These are phyloP conservation scores for Amyloporia xantha DNA, from an alignment of 768 basidiomycete species.

Conservation along the genomic window DNA sequence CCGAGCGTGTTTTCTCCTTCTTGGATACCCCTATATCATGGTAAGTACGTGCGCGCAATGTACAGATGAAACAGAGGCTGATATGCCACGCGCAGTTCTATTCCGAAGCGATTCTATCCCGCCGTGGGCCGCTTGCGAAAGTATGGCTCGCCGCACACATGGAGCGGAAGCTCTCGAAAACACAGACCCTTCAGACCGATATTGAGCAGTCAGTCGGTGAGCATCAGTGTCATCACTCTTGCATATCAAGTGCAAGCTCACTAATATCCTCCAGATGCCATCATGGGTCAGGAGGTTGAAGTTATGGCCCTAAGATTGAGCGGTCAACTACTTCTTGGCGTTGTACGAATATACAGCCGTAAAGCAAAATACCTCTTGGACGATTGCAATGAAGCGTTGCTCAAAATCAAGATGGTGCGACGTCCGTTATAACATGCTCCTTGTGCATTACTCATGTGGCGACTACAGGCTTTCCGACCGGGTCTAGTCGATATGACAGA, in stretches of 20 bases:
- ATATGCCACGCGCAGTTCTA: constrained; percentile 53
- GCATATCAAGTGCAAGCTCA: not conserved
- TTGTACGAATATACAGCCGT: constrained; percentile 94
- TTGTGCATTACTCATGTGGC: constrained; percentile 4
- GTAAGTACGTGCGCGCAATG: constrained; percentile 9
- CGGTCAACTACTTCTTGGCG: constrained; percentile 92
- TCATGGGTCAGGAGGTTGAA: constrained; percentile 89
- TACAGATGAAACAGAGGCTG: not conserved
- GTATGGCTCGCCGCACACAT: constrained; percentile 99
- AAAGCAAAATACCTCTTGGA: constrained; percentile 98
- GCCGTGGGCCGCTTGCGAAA: constrained; percentile 89
- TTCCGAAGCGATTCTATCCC: constrained; percentile 89
- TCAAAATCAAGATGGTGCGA: constrained; percentile 89
- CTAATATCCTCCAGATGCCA: constrained; percentile 52
- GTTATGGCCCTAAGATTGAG: constrained; percentile 94
- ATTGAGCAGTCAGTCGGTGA: constrained; percentile 89
- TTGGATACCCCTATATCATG: constrained; percentile 21
- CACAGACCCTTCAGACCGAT: constrained; percentile 89
- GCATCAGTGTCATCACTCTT: constrained; percentile 22
- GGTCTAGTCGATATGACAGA: constrained; percentile 95
- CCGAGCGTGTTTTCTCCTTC: constrained; percentile 13
- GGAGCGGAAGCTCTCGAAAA: constrained; percentile 96
- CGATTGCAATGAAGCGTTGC: constrained; percentile 93
- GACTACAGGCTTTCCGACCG: constrained; percentile 79
- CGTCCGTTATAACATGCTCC: not conserved